Percentiles rank a stretch among this genome's conserved stretches.
Conservation (phyloP, 2,329 filamentous ascomycete species). For the Botrytis cinerea region DNA sequence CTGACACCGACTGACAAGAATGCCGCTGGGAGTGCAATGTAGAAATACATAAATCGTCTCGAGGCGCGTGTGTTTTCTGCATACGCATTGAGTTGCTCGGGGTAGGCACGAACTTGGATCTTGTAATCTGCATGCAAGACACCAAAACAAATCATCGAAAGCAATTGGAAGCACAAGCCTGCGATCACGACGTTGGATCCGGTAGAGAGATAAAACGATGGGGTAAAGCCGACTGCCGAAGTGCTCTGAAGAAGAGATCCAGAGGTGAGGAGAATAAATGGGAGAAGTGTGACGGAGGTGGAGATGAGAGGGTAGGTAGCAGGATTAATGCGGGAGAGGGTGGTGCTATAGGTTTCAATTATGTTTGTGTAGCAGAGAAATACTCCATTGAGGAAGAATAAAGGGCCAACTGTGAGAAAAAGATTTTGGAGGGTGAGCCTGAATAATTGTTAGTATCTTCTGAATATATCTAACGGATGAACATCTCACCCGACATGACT, state of each 20-base stretch:
- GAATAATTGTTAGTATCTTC: background rate
- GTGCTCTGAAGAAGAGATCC: background rate
- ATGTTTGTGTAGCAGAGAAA: slow-evolving; percentile 17
- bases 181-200: background rate
- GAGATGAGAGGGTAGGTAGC: slow-evolving; percentile 1
- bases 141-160: slow-evolving; percentile 12
- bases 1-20: background rate
- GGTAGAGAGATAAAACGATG: background rate
- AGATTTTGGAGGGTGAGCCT: slow-evolving; percentile 5
- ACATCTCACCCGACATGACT: slow-evolving; percentile 14
- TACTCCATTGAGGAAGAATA: background rate
- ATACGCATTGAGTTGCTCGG: slow-evolving; percentile 8
- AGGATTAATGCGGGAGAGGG: background rate
- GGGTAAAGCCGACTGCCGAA: background rate
- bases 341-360: slow-evolving; percentile 5
- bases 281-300: background rate
- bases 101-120: slow-evolving; percentile 5
- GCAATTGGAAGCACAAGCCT: background rate
- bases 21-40: background rate
- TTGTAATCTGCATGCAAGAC: background rate
- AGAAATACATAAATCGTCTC: background rate
- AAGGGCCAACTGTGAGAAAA: slow-evolving; percentile 1
- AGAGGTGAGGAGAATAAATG: background rate
- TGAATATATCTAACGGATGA: background rate
- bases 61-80: background rate